phyloP scores from a whole-genome alignment of 108 stramenopile species.

The Poteriospumella lacustris region DNA sequence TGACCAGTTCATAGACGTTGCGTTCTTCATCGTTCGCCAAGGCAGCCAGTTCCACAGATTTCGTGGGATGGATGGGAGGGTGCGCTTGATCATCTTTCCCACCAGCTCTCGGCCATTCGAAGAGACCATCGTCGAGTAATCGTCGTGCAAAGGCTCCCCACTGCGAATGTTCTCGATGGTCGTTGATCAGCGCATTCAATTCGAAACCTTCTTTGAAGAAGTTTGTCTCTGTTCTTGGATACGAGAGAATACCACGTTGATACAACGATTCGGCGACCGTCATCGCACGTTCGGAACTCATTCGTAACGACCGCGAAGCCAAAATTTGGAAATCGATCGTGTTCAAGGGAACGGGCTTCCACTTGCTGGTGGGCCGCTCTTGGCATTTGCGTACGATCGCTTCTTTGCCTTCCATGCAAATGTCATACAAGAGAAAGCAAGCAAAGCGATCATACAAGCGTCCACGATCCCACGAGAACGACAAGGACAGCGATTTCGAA shows the following conservation, averaged over 20 bases:
- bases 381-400: slow-evolving; percentile 67
- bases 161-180: not conserved
- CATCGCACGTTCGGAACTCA: slow-evolving; percentile 85
- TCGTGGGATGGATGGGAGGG: slow-evolving; percentile 95
- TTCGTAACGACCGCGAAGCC: slow-evolving; percentile 73
- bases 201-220: slow-evolving; percentile 68
- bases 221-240: slow-evolving; percentile 97
- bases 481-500: not conserved
- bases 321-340: slow-evolving; percentile 96
- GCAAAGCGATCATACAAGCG: not conserved
- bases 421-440: slow-evolving; percentile 68
- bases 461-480: slow-evolving; percentile 40
- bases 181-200: not conserved
- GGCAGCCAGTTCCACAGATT: slow-evolving; percentile 73
- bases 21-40: slow-evolving; percentile 58
- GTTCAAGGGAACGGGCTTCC: slow-evolving; percentile 82
- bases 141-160: slow-evolving; percentile 24
- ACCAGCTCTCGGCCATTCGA: slow-evolving; percentile 50
- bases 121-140: not conserved
- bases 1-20: slow-evolving; percentile 77
- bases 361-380: slow-evolving; percentile 62
- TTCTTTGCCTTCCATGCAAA: slow-evolving; percentile 70
- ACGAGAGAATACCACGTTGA: slow-evolving; percentile 80
- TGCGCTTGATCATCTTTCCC: slow-evolving; percentile 92
- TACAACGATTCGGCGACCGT: slow-evolving; percentile 86